Evolutionary conservation across 2,329 filamentous ascomycete species (phyloP), one percentile per base, ranked within the genome.

Genomic region (Cordyceps farinosa): DNA sequence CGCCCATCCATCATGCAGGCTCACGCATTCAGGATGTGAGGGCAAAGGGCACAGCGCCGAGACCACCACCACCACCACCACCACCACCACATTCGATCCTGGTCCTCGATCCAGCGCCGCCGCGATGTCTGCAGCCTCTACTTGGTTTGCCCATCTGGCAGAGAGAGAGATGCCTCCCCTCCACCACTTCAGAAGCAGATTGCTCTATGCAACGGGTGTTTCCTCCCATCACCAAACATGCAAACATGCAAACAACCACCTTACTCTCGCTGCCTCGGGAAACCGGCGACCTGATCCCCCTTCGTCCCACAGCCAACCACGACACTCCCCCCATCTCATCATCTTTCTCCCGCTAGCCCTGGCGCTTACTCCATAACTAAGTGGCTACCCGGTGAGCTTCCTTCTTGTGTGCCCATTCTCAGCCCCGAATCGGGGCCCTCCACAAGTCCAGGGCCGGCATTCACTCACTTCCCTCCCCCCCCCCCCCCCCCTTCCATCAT

Each of bases 321-420:
- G 15, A 9, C 29, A 11, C 17, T 42, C 22, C 32, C n/a, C 48
- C n/a, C 13, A 34, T 17, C n/a, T 34, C 45, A 38, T 40, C 44
- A 48, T 32, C 3, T 13, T 51, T 34, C 42, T 36, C 47, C 45
- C 48, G 30, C 58, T 53, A 61, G 48, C 40, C 38, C 58, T 61
- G 58, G 48, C 48, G 58, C 58, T 53, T 61, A 61, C 58, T 53
- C 58, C 58, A 53, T 61, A 36, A 9, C 27, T 32, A 17, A 29
- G 48, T 45, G 30, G 36, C 57, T 9, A 48, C 38, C 42, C n/a
- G 45, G 45, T 52, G 47, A 51, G 15, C 47, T 52, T 50, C 17
- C 36, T 53, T 52, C 45, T 32, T 17, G 15, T 42, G n/a, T n/a
- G 27, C 57, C 44, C 45, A 17, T 48, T 51, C 22, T 22, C 47